Evolutionary conservation across 345 rosid genomes (phyloP).

Genomic region (Arabidopsis thaliana): TAIR10.1 NC_003070.9:23426001-23426500

Average conservation of each 20-base stretch:
- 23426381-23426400: not conserved
- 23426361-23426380: not conserved
- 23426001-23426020: conserved; percentile 41
- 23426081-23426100: conserved; percentile 61
- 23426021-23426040: conserved; percentile 47
- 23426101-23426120: conserved; percentile 65
- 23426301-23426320: conserved; percentile 77
- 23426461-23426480: conserved; percentile 93
- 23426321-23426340: conserved; percentile 61
- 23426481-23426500: conserved; percentile 94
- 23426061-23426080: conserved; percentile 54
- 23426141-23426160: not conserved
- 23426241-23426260: conserved; percentile 98
- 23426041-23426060: conserved; percentile 52
- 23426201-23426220: conserved; percentile 71
- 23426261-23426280: conserved; percentile 96
- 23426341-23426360: not conserved
- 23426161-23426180: conserved; percentile 2
- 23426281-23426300: conserved; percentile 84
- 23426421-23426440: conserved; percentile 89
- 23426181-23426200: conserved; percentile 24
- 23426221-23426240: conserved; percentile 96
- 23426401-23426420: conserved; percentile 54
- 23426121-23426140: not conserved
- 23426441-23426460: conserved; percentile 98